phyloP scores from a whole-genome alignment of 2,329 filamentous ascomycete species.

The Pezicula carpinea region DNA sequence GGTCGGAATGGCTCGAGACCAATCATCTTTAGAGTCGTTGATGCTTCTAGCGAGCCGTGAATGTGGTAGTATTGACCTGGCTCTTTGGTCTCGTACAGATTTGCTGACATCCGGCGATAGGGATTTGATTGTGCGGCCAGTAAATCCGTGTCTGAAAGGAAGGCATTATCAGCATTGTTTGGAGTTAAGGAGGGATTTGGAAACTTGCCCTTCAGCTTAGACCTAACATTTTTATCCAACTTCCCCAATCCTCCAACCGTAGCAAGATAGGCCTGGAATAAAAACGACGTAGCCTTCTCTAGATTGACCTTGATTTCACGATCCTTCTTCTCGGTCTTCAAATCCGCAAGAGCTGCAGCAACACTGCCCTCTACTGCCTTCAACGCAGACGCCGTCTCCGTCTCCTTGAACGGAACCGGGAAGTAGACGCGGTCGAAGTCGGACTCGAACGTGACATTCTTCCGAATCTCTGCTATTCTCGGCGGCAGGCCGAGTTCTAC shows the following conservation, averaged over 20 bases:
- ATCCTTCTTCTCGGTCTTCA: slow-evolving; percentile 40
- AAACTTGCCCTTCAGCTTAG: slow-evolving; percentile 35
- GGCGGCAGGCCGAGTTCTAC: slow-evolving; percentile 22
- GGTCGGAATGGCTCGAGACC: slow-evolving; percentile 58
- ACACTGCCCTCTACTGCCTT: slow-evolving; percentile 41
- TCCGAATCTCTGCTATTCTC: slow-evolving; percentile 19
- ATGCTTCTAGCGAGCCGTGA: slow-evolving; percentile 69
- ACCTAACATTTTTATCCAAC: slow-evolving; percentile 40
- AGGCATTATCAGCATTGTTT: background rate
- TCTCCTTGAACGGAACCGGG: slow-evolving; percentile 42
- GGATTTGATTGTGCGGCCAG: slow-evolving; percentile 64
- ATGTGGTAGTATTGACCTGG: slow-evolving; percentile 68
- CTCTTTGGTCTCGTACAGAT: slow-evolving; percentile 65
- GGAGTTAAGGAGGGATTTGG: slow-evolving; percentile 22
- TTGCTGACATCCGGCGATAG: slow-evolving; percentile 69
- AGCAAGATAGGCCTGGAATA: slow-evolving; percentile 54
- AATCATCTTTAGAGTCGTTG: slow-evolving; percentile 65
- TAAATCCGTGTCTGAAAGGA: slow-evolving; percentile 61
- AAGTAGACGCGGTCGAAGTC: slow-evolving; percentile 35
- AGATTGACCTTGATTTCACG: slow-evolving; percentile 45
- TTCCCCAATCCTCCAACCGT: slow-evolving; percentile 50
- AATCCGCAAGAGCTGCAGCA: slow-evolving; percentile 54
- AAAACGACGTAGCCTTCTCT: slow-evolving; percentile 49
- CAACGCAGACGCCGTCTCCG: slow-evolving; percentile 35
- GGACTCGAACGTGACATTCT: slow-evolving; percentile 30